A percentile compares a stretch with the other conserved stretches of the same genome.
Evolutionary conservation across 2,329 filamentous ascomycete species (phyloP).

Genomic region (Cercospora janseana): DNA sequence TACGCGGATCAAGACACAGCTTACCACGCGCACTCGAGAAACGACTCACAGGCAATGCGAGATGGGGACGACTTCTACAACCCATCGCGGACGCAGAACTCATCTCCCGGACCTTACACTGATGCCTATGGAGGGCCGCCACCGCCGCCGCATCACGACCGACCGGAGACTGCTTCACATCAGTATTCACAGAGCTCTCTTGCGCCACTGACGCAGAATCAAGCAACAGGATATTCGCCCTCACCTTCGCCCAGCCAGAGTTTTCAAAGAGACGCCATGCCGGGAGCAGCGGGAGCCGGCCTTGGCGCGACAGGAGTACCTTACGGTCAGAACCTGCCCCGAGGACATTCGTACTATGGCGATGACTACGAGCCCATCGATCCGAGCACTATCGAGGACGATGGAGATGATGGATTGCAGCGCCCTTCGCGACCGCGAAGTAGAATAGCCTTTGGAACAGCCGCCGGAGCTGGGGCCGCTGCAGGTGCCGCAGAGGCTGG

Average conservation of each 20-base stretch:
- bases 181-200: slow-evolving; percentile 31
- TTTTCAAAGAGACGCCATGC: slow-evolving; percentile 14
- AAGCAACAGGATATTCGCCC: slow-evolving; percentile 14
- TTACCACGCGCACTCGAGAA: slow-evolving; percentile 11
- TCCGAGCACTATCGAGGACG: slow-evolving; percentile 77
- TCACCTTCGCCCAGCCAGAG: slow-evolving; percentile 22
- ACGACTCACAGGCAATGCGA: slow-evolving; percentile 30
- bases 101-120: slow-evolving; percentile 25
- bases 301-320: slow-evolving; percentile 13
- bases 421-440: slow-evolving; percentile 41
- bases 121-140: slow-evolving; percentile 21
- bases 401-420: slow-evolving; percentile 79
- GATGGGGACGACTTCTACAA: slow-evolving; percentile 35
- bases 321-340: slow-evolving; percentile 23
- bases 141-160: slow-evolving; percentile 14
- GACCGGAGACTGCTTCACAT: slow-evolving; percentile 20
- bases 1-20: slow-evolving; percentile 13
- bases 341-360: slow-evolving; percentile 27
- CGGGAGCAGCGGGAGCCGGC: slow-evolving; percentile 14
- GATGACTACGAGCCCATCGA: slow-evolving; percentile 53
- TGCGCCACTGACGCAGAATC: slow-evolving; percentile 28
- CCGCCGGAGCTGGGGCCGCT: slow-evolving; percentile 43
- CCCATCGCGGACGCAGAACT: slow-evolving; percentile 19
- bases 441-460: slow-evolving; percentile 15
- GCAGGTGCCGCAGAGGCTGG: slow-evolving; percentile 37